Evolutionary conservation across 257 asterid species (phyloP), one percentile per base, ranked within the genome.

Genomic region (Ocimum tenuiflorum): DNA sequence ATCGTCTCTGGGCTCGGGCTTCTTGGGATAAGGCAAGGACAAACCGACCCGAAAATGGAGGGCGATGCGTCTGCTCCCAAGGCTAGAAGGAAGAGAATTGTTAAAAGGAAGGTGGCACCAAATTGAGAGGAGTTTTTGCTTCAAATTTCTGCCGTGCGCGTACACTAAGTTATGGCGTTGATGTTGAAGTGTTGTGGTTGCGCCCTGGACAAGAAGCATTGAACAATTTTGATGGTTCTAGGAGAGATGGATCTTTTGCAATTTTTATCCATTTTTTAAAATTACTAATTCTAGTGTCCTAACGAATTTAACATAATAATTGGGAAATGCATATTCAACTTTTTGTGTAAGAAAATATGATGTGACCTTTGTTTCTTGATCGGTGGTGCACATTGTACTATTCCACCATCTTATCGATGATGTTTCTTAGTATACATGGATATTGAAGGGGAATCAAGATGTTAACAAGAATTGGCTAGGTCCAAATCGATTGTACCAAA

Each of bases 1-100:
- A 71, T 94, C 12, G 87, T 85, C 55, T 88, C 99, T 1, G 91
- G 96, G 72, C 94, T 94, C 1, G 99, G 99, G 60, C 89, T 94
- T 63, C 81, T 88, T 5, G 99, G 99, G 67, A 79, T 90, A 64
- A 85, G 75, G 76, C 96, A 82, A 79, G 87, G 81, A 17, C 82
- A 73, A 57, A 56, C 59, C 0, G 78, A 73, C 68, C 65, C 88
- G n/a, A 75, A 67, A 11, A 20, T 64, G 0, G 85, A 77, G 53
- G 85, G 86, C 1, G 86, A 69, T 75, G 69, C 83, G 33, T 65
- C 90, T 22, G 18, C 82, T 15, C 88, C 91, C 61, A 89, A 87
- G 84, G 88, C 77, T 17, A 81, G 97, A 33, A 87, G 96, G 70
- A 92, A 89, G 78, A 87, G 95, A 81, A 59, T 83, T 27, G 94